These are phyloP conservation scores for Boletellus emodensis DNA, from an alignment of 768 basidiomycete genomes.

Conservation along the genomic window DNA sequence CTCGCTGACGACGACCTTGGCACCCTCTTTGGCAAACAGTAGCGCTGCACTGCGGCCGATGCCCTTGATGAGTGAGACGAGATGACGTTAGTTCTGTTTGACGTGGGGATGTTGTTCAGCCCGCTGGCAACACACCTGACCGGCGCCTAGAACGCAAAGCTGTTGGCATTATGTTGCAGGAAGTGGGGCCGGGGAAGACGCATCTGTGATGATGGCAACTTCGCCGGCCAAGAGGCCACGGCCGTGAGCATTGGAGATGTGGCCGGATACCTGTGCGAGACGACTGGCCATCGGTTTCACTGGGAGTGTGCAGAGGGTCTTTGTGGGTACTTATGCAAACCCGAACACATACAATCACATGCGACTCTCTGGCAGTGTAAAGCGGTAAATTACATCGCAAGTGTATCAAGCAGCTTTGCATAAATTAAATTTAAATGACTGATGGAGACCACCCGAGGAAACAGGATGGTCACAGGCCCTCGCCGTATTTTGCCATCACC, in stretches of 20 bases:
- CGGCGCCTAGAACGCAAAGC: slow-evolving; percentile 51
- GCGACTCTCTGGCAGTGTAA: too few species aligned
- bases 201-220: slow-evolving; percentile 84
- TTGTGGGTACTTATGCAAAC: background rate
- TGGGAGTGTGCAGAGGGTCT: background rate
- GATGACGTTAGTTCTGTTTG: background rate
- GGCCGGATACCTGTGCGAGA: slow-evolving; percentile 67
- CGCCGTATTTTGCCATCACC: slow-evolving; percentile 24
- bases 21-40: slow-evolving; percentile 79
- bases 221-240: slow-evolving; percentile 68
- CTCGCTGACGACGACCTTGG: slow-evolving; percentile 85
- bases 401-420: background rate
- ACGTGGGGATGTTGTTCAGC: background rate
- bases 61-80: slow-evolving; percentile 43
- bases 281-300: slow-evolving; percentile 44
- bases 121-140: slow-evolving; percentile 48
- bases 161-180: background rate
- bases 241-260: slow-evolving; percentile 49
- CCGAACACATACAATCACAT: too few species aligned
- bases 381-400: too few species aligned
- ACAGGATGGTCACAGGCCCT: slow-evolving; percentile 7
- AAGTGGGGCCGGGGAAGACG: slow-evolving; percentile 16
- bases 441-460: background rate
- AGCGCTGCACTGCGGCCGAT: slow-evolving; percentile 75
- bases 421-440: background rate